These are phyloP conservation scores for Aureobasidium melanogenum DNA, from an alignment of 2,329 filamentous ascomycete genomes.

Conservation along the genomic window DNA sequence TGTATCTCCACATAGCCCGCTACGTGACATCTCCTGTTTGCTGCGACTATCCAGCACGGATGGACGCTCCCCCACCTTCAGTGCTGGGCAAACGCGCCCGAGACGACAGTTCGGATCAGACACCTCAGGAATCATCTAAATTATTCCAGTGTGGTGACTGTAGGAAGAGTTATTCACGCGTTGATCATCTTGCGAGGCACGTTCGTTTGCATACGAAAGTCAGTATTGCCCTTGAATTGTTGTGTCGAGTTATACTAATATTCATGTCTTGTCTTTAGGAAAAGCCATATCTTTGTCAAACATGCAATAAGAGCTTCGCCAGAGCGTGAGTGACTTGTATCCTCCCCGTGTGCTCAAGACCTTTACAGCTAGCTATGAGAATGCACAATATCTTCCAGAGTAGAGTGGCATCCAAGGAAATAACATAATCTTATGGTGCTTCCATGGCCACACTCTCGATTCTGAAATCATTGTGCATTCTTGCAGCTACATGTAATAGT, in stretches of 20 bases:
- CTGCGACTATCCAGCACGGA: background rate
- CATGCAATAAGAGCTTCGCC: slow-evolving; percentile 39
- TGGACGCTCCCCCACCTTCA: slow-evolving; percentile 11
- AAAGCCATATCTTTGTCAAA: slow-evolving; percentile 37
- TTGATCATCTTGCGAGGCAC: slow-evolving; percentile 44
- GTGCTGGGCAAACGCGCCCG: slow-evolving; percentile 13
- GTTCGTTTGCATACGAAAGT: slow-evolving; percentile 37
- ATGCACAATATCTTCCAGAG: background rate
- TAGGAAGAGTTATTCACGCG: slow-evolving; percentile 42
- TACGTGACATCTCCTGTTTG: slow-evolving; percentile 6
- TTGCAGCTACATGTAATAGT: too few relatives aligned
- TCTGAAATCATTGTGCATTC: too few relatives aligned
- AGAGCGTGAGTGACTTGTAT: slow-evolving; percentile 27
- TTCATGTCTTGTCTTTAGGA: slow-evolving; percentile 23
- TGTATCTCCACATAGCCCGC: slow-evolving; percentile 13
- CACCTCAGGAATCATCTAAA: slow-evolving; percentile 9
- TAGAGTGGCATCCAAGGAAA: background rate
- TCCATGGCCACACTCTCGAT: too few relatives aligned
- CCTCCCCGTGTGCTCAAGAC: slow-evolving; percentile 26
- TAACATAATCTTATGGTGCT: too few relatives aligned
- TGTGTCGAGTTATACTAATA: background rate
- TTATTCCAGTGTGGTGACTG: slow-evolving; percentile 45
- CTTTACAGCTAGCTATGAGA: slow-evolving; percentile 14
- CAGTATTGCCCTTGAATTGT: background rate
- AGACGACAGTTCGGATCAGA: slow-evolving; percentile 5